Evolutionary conservation across 179 eudicot species (phyloP).

Genomic region (Silene coronaria): DNA sequence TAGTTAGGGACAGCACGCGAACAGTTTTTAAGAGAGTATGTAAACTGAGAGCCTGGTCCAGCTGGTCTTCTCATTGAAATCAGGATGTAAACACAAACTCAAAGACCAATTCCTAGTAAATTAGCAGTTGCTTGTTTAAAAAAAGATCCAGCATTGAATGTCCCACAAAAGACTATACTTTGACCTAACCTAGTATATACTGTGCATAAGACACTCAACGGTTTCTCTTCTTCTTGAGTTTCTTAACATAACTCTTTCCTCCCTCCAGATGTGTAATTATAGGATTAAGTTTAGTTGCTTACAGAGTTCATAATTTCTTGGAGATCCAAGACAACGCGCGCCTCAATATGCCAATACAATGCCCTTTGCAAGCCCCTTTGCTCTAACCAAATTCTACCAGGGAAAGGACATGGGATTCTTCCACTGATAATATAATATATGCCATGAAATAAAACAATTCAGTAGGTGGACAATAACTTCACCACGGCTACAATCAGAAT

Average conservation of each 20-base stretch:
- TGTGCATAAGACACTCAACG: background rate
- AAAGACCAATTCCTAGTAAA: background rate
- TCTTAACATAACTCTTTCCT: background rate
- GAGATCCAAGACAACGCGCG: slow-evolving; percentile 96
- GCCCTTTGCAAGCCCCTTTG: slow-evolving; percentile 93
- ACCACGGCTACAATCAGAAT: background rate
- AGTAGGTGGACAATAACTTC: slow-evolving; percentile 5
- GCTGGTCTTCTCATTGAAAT: background rate
- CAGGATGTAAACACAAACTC: background rate
- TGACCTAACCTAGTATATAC: background rate
- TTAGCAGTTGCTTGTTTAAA: background rate
- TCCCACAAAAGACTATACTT: background rate
- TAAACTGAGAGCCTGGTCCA: slow-evolving; percentile 2
- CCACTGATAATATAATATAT: slow-evolving; percentile 44
- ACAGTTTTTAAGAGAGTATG: background rate
- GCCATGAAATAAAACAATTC: slow-evolving; percentile 17
- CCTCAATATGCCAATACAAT: slow-evolving; percentile 97
- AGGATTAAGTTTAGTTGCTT: slow-evolving; percentile 26
- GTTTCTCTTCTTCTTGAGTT: background rate
- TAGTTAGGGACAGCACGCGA: background rate
- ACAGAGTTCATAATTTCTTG: slow-evolving; percentile 68
- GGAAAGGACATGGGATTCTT: slow-evolving; percentile 90
- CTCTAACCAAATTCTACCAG: slow-evolving; percentile 95
- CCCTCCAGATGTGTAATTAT: background rate
- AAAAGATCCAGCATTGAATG: background rate